Conservation (phyloP, 176 grass and related monocot species). For the Cenchrus americanus region DNA sequence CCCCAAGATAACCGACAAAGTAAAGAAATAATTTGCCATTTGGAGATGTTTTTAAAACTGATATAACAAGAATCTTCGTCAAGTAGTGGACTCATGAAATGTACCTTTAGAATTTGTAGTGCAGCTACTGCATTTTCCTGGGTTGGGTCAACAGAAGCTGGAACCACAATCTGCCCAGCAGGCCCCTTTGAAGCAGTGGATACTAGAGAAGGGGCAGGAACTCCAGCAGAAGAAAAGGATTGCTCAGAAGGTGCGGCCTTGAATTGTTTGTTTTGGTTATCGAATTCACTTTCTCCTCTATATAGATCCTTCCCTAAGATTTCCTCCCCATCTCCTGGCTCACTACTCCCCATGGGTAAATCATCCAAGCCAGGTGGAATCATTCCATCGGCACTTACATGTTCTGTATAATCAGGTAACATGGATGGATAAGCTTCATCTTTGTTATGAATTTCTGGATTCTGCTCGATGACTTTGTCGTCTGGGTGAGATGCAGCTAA, state of each 20-base stretch:
- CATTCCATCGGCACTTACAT: slow-evolving; percentile 26
- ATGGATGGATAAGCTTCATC: slow-evolving; percentile 10
- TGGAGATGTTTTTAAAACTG: not conserved
- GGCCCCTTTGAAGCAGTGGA: slow-evolving; percentile 62
- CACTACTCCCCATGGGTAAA: slow-evolving; percentile 8
- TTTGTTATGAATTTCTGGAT: slow-evolving; percentile 20
- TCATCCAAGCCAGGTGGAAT: slow-evolving; percentile 40
- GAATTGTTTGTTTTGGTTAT: slow-evolving; percentile 32
- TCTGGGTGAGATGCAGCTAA: not conserved
- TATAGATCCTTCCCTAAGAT: slow-evolving; percentile 24
- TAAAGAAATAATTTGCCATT: not conserved
- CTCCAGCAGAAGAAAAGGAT: slow-evolving; percentile 64
- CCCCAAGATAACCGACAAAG: slow-evolving; percentile 1
- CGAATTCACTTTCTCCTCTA: slow-evolving; percentile 21
- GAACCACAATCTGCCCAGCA: slow-evolving; percentile 75
- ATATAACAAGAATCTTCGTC: slow-evolving; percentile 19
- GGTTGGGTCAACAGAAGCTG: slow-evolving; percentile 69
- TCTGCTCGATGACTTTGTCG: slow-evolving; percentile 26
- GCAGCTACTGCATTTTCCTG: slow-evolving; percentile 74
- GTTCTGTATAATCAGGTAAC: slow-evolving; percentile 38
- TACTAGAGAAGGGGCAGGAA: slow-evolving; percentile 74
- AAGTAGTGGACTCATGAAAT: slow-evolving; percentile 16
- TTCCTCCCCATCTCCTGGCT: not conserved
- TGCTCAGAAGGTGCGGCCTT: slow-evolving; percentile 31
- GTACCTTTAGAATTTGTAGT: slow-evolving; percentile 89